Percentiles rank a stretch among this genome's conserved stretches.
phyloP scores from a whole-genome alignment of 768 basidiomycete genomes.

The Coprinopsis sp. region DNA sequence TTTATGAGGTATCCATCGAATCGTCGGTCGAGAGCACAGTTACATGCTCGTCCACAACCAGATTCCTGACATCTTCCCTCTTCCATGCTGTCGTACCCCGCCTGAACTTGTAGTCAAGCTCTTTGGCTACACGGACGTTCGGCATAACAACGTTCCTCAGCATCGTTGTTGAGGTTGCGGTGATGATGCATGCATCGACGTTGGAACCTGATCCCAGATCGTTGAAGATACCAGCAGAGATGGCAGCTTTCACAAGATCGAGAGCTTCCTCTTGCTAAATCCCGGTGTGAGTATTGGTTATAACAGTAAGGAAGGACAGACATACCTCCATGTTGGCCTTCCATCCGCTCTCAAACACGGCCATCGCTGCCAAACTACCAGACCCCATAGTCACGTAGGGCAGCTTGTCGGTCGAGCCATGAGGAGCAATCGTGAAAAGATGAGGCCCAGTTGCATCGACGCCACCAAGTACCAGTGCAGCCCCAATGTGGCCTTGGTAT shows the following conservation, averaged over 20 bases:
- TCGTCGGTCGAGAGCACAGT: slow-evolving; percentile 50
- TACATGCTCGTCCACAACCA: slow-evolving; percentile 71
- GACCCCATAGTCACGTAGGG: slow-evolving; percentile 99
- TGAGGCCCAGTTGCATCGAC: slow-evolving; percentile 94
- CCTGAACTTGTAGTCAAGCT: slow-evolving; percentile 67
- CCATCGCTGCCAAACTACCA: slow-evolving; percentile 96
- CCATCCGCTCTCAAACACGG: slow-evolving; percentile 91
- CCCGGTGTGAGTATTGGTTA: neutral
- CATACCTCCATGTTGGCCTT: slow-evolving; percentile 73
- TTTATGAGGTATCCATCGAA: slow-evolving; percentile 78
- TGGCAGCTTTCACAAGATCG: slow-evolving; percentile 75
- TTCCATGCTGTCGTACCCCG: slow-evolving; percentile 89
- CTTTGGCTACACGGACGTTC: slow-evolving; percentile 77
- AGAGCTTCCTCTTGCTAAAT: slow-evolving; percentile 76
- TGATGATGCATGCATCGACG: slow-evolving; percentile 95
- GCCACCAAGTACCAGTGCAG: slow-evolving; percentile 93
- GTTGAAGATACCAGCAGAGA: slow-evolving; percentile 97
- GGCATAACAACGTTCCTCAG: slow-evolving; percentile 92
- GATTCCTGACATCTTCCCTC: slow-evolving; percentile 65
- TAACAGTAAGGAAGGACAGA: slow-evolving; percentile 6
- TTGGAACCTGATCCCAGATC: slow-evolving; percentile 99
- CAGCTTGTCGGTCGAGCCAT: slow-evolving; percentile 97
- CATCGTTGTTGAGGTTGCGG: slow-evolving; percentile 82
- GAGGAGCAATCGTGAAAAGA: slow-evolving; percentile 92
- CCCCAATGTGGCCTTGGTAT: slow-evolving; percentile 91